Evolutionary conservation across 2,329 filamentous ascomycete genomes (phyloP).

Genomic region (Neofusicoccum kwambonambiense): DNA sequence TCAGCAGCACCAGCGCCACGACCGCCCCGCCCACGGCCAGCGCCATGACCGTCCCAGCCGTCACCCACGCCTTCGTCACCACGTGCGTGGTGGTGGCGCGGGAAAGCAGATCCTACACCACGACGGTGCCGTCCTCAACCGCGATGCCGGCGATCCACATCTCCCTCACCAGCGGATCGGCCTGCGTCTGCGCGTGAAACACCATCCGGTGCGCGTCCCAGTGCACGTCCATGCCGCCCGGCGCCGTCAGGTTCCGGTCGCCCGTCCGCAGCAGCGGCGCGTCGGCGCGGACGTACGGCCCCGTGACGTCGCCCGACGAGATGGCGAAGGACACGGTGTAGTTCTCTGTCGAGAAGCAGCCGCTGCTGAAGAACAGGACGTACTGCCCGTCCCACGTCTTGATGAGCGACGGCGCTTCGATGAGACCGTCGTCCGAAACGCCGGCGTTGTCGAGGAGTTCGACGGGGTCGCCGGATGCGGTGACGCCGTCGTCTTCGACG

Average conservation of each 20-base stretch:
- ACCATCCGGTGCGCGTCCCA: slow-evolving; percentile 8
- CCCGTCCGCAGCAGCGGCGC: slow-evolving; percentile 10
- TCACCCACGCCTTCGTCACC: too few relatives aligned
- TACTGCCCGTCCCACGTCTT: slow-evolving; percentile 50
- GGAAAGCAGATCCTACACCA: not conserved
- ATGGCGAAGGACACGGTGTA: slow-evolving; percentile 62
- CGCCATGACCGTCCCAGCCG: too few relatives aligned
- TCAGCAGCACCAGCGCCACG: too few relatives aligned
- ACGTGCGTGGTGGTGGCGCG: too few relatives aligned
- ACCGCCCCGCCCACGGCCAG: too few relatives aligned
- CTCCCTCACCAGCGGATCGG: not conserved
- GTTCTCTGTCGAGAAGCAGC: slow-evolving; percentile 54
- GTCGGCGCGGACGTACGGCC: slow-evolving; percentile 21
- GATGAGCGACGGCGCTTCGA: slow-evolving; percentile 61
- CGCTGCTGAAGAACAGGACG: slow-evolving; percentile 62
- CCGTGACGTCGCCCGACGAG: slow-evolving; percentile 36
- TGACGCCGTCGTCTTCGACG: slow-evolving; percentile 53
- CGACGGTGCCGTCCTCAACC: not conserved
- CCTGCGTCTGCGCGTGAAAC: not conserved
- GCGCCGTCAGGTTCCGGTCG: not conserved
- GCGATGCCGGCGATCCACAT: not conserved
- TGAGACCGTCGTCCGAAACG: slow-evolving; percentile 49
- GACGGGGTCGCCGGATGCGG: slow-evolving; percentile 50
- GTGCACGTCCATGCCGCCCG: slow-evolving; percentile 5
- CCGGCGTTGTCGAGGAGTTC: slow-evolving; percentile 47